These are phyloP conservation scores for Melampsora americana DNA, from an alignment of 1,284 basidiomycete species.

Conservation along the genomic window DNA sequence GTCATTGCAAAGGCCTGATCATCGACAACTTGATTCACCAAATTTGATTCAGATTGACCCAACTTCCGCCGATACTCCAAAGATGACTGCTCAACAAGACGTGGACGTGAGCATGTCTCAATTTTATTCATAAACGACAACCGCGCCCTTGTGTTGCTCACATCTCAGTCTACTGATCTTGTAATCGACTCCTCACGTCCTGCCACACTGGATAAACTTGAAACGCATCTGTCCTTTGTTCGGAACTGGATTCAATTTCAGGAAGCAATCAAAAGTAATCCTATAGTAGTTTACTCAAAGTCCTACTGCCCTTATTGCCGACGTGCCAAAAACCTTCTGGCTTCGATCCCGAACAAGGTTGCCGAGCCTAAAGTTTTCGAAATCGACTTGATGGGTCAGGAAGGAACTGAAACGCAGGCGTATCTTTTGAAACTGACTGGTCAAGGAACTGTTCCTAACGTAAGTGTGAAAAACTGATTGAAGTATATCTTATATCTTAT, in stretches of 20 bases:
- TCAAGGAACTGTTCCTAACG: constrained; percentile 35
- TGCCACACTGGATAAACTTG: no score
- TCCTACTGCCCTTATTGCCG: constrained; percentile 27
- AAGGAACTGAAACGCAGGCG: constrained; percentile 3
- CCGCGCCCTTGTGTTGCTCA: no score
- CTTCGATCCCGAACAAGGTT: constrained; percentile 5
- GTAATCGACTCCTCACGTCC: no score
- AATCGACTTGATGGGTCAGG: constrained; percentile 20
- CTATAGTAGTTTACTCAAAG: constrained; percentile 36
- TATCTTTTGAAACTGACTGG: constrained; percentile 18
- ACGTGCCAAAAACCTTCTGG: constrained; percentile 13
- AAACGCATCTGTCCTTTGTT: no score
- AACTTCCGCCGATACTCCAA: no score
- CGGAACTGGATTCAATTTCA: background rate
- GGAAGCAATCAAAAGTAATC: constrained; percentile 1
- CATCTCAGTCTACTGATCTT: no score
- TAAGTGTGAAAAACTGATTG: background rate
- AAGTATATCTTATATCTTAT: background rate
- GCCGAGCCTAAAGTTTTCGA: background rate
- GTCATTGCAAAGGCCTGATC: no score
- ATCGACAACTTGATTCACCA: no score
- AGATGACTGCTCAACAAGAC: no score
- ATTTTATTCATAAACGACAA: no score
- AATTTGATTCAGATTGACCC: no score
- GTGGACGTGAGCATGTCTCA: no score